These are phyloP conservation scores for Voacanga thouarsii DNA, from an alignment of 257 asterid genomes.

Conservation along the genomic window DNA sequence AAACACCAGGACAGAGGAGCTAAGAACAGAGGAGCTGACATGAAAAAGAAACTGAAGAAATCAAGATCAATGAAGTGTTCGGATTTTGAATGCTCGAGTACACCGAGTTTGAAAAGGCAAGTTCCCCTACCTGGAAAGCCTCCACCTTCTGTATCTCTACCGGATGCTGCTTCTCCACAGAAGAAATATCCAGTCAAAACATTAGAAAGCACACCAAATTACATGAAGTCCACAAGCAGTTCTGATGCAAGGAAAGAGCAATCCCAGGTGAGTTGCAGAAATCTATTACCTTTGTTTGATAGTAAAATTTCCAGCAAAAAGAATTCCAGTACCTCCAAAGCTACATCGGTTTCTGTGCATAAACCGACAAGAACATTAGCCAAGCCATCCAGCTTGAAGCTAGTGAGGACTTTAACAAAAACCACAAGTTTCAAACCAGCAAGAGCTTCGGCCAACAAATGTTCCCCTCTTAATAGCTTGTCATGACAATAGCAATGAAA, in stretches of 20 bases:
- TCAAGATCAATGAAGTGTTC: too few species aligned
- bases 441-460: too few species aligned
- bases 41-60: too few species aligned
- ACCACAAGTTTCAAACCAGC: too few species aligned
- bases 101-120: too few species aligned
- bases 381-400: conserved; percentile 38
- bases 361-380: conserved; percentile 31
- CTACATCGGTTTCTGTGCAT: conserved; percentile 20
- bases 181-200: conserved; percentile 11
- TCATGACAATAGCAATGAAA: conserved; percentile 15
- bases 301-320: conserved; percentile 22
- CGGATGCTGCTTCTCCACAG: conserved; percentile 25
- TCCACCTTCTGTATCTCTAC: too few species aligned
- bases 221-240: conserved; percentile 87
- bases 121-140: too few species aligned
- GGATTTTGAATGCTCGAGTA: too few species aligned
- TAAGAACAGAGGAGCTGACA: too few species aligned
- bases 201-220: conserved; percentile 47
- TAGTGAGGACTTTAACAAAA: too few species aligned
- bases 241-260: conserved; percentile 73
- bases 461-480: conserved; percentile 14
- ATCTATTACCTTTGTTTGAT: too few species aligned
- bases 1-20: too few species aligned
- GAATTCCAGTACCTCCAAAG: conserved; percentile 22
- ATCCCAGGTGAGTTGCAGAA: conserved; percentile 39